Evolutionary conservation across 805 yeast genomes (phyloP).

Genomic region (Saccharomycopsis fodiens): DNA sequence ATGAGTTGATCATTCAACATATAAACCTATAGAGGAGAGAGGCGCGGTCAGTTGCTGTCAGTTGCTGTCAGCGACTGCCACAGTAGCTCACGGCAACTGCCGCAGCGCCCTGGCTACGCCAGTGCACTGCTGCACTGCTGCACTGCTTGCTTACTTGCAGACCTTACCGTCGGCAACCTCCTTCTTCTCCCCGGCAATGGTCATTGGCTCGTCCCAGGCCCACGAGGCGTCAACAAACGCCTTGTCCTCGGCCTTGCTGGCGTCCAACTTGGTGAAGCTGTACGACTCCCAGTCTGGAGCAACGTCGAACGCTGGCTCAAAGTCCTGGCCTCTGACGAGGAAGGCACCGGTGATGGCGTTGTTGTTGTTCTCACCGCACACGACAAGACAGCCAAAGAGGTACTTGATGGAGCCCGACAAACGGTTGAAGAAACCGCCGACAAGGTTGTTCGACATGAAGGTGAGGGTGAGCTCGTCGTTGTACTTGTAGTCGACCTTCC

Average conservation of each 20-base stretch:
- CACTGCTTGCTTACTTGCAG: slow-evolving; percentile 83
- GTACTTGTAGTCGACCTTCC: slow-evolving; percentile 94
- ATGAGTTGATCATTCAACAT: no score
- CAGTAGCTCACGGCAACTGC: no score
- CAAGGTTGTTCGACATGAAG: slow-evolving; percentile 96
- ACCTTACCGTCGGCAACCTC: slow-evolving; percentile 98
- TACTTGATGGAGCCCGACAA: slow-evolving; percentile 85
- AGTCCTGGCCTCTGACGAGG: slow-evolving; percentile 92
- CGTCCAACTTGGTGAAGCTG: slow-evolving; percentile 74
- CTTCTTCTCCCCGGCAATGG: slow-evolving; percentile 66
- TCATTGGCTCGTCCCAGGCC: slow-evolving; percentile 97
- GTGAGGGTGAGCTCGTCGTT: slow-evolving; percentile 95
- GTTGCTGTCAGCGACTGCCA: no score
- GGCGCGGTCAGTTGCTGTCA: no score
- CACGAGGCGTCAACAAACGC: slow-evolving; percentile 83
- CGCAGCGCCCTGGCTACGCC: no score
- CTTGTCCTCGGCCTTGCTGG: slow-evolving; percentile 66
- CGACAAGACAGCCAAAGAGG: slow-evolving; percentile 89
- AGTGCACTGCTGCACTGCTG: no score
- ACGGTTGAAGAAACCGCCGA: slow-evolving; percentile 98
- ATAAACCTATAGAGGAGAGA: no score
- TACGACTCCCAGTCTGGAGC: slow-evolving; percentile 99
- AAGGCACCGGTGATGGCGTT: slow-evolving; percentile 96
- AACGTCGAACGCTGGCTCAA: slow-evolving; percentile 87
- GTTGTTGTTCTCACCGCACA: slow-evolving; percentile 97